A percentile compares a stretch with the other conserved stretches of the same genome.
Conservation (phyloP, 2,329 filamentous ascomycete species). For the Exophiala bonariae region DNA sequence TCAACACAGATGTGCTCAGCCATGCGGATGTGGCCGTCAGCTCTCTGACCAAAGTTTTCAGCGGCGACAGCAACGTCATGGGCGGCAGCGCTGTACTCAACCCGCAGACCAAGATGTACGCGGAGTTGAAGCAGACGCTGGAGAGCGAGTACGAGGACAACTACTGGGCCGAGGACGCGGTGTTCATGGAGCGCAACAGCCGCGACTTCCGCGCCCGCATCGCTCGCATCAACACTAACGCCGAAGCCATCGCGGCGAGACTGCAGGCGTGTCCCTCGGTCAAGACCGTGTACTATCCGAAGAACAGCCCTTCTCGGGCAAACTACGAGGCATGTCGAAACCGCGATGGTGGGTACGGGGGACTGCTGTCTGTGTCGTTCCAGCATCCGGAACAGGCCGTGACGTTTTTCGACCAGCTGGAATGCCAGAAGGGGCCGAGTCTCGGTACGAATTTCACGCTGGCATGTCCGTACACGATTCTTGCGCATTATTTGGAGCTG, state of each 20-base stretch:
- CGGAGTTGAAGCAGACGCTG: constrained; percentile 65
- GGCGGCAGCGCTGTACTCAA: constrained; percentile 73
- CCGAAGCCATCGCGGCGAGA: constrained; percentile 77
- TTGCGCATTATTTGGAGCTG: constrained; percentile 88
- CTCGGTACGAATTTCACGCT: constrained; percentile 96
- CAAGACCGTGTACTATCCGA: constrained; percentile 84
- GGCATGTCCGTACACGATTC: constrained; percentile 81
- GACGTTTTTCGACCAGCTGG: constrained; percentile 79
- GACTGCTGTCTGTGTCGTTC: constrained; percentile 83
- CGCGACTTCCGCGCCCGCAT: constrained; percentile 84
- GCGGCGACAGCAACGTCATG: constrained; percentile 98
- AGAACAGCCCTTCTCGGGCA: constrained; percentile 65
- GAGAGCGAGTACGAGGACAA: constrained; percentile 75
- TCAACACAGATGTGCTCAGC: constrained; percentile 90
- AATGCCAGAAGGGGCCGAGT: constrained; percentile 91
- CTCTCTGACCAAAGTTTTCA: constrained; percentile 95
- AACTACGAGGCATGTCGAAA: constrained; percentile 79
- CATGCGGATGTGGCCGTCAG: constrained; percentile 90
- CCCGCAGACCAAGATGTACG: constrained; percentile 65
- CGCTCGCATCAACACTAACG: constrained; percentile 79
- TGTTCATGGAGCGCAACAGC: constrained; percentile 96
- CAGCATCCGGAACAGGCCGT: constrained; percentile 68
- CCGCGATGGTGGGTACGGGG: constrained; percentile 80
- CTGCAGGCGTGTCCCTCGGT: constrained; percentile 64
- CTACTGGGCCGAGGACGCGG: constrained; percentile 89